Evolutionary conservation across 306 rosid genomes (phyloP), one percentile per base, ranked within the genome.

Genomic region (Echinosophora koreensis): DNA sequence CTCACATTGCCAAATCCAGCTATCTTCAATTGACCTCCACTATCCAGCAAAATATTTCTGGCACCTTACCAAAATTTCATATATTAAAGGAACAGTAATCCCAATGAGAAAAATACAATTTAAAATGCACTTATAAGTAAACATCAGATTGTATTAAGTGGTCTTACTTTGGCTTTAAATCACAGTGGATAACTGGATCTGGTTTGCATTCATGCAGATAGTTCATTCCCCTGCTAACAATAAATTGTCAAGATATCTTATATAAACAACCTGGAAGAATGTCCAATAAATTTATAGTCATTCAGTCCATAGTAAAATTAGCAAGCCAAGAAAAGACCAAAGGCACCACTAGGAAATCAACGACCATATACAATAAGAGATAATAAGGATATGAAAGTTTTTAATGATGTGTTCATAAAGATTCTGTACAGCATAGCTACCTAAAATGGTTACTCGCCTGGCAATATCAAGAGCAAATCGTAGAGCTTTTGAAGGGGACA

Each of bases 21-120:
- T 64, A 96, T 84, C 87, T 96, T 96, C 88, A 90, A 69, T 62
- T 91, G 97, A 66, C 97, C 96, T 83, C 99, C 99, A 89, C 70
- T 91, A 86, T 96, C 97, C 89, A 93, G 96, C 96, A 96, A 96
- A 90, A 96, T 88, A 89, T 96, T 96, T 93, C 99, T 96, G 97
- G 97, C 99, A 96, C 97, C 98, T 96, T 96, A 91, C 92, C 90
- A 76, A 91, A 85, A 87, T 86, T 89, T 89, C 84, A 78, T 77
- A 89, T 85, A 90, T 92, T 91, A 95, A 92, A 88, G 90, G 85
- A 86, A 87, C 84, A 84, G 81, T 75, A 85, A 89, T 69, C 70
- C 71, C 66, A 73, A 74, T 46, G 71, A 79, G 35, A 85, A 85
- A 80, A 68, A 62, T 66, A 58, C 70, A 66, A 77, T 71, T 71